phyloP scores from a whole-genome alignment of 306 rosid species.

The Rosa rugosa region DNA sequence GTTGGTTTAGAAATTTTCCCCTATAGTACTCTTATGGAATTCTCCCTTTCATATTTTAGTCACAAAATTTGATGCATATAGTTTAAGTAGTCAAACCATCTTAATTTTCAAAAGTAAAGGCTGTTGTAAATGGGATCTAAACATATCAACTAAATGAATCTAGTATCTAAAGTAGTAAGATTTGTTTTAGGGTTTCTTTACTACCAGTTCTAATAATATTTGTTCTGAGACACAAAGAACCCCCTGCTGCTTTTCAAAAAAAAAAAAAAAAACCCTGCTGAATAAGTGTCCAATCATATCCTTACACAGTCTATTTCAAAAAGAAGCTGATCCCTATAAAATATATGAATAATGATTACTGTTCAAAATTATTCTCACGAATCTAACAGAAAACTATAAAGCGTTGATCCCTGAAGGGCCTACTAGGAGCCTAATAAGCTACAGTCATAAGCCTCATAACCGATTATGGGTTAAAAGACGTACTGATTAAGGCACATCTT shows the following conservation, averaged over 20 bases:
- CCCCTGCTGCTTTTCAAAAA: neutral
- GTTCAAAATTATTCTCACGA: conserved; percentile 1
- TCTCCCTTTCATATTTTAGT: too few species aligned
- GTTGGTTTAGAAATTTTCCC: too few species aligned
- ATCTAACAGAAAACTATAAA: neutral
- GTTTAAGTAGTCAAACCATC: too few species aligned
- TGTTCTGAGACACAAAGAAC: neutral
- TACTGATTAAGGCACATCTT: conserved; percentile 37
- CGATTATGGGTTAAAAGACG: conserved; percentile 33
- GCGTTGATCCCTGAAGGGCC: conserved; percentile 40
- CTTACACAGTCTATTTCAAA: neutral
- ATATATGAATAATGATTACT: neutral
- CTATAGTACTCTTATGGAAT: too few species aligned
- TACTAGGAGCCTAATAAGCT: conserved; percentile 28
- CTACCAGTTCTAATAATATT: neutral
- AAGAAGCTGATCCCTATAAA: neutral
- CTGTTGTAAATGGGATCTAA: neutral
- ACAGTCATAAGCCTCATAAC: conserved; percentile 33
- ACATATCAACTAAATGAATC: too few species aligned
- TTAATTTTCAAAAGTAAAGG: too few species aligned
- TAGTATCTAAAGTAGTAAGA: neutral
- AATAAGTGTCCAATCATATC: neutral
- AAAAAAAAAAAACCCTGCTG: neutral
- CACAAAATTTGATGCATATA: too few species aligned
- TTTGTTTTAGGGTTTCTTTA: neutral